phyloP scores from a whole-genome alignment of 208 protist genomes.

The Leishmania martiniquensis region DNA sequence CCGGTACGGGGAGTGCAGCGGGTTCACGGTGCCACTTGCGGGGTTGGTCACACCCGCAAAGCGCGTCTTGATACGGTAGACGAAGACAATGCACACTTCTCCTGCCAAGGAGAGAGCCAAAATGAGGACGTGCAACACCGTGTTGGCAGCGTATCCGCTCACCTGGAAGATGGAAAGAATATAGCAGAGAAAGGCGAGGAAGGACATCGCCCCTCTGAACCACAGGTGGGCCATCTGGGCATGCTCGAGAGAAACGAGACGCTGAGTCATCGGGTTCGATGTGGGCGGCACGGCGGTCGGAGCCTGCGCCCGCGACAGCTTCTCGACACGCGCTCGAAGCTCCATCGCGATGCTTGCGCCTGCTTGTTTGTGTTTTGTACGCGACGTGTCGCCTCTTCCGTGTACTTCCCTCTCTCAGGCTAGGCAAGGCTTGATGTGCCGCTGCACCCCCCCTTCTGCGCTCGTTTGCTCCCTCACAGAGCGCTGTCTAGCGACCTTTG shows the following conservation, averaged over 20 bases:
- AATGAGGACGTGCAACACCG: constrained; percentile 52
- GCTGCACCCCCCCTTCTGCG: background rate
- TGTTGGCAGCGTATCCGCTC: constrained; percentile 30
- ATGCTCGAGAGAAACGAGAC: constrained; percentile 51
- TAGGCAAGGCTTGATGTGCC: background rate
- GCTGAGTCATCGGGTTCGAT: constrained; percentile 24
- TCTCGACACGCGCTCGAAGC: constrained; percentile 48
- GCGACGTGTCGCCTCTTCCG: background rate
- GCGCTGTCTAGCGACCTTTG: background rate
- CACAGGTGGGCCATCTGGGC: constrained; percentile 40
- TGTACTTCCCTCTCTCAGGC: background rate
- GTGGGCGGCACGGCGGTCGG: constrained; percentile 39
- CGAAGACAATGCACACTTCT: constrained; percentile 48
- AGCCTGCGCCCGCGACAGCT: constrained; percentile 41
- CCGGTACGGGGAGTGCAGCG: constrained; percentile 60
- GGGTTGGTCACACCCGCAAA: constrained; percentile 60
- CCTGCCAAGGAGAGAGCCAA: constrained; percentile 52
- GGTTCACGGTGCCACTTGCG: constrained; percentile 31
- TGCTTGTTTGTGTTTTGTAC: background rate
- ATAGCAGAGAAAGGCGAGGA: constrained; percentile 53
- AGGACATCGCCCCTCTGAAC: constrained; percentile 60
- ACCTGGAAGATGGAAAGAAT: constrained; percentile 57
- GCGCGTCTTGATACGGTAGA: constrained; percentile 62
- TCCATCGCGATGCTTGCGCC: constrained; percentile 35
- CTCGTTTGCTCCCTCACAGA: background rate